Conservation (phyloP, 2,329 filamentous ascomycete species). For the Tolypocladium cylindrosporum region DNA sequence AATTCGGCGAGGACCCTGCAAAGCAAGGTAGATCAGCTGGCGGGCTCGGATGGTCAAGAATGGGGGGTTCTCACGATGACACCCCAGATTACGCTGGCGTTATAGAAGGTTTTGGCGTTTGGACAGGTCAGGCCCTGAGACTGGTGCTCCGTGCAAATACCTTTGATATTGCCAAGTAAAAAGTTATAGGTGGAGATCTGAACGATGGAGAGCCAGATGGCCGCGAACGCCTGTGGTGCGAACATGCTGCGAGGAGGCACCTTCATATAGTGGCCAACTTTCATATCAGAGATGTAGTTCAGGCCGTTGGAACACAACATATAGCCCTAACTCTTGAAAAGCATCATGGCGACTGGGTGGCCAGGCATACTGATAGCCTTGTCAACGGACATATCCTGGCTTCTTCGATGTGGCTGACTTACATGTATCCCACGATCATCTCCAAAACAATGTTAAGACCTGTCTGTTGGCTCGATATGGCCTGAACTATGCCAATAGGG, state of each 20-base stretch:
- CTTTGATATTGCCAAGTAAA: constrained; percentile 34
- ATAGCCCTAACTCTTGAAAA: constrained; percentile 37
- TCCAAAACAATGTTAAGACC: constrained; percentile 39
- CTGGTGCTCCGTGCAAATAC: constrained; percentile 40
- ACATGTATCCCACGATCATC: constrained; percentile 38
- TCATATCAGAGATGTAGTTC: constrained; percentile 37
- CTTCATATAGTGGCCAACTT: constrained; percentile 45
- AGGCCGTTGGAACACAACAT: constrained; percentile 36
- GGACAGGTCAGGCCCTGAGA: constrained; percentile 45
- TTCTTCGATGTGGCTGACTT: not conserved
- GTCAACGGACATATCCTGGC: not conserved
- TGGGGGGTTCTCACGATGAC: constrained; percentile 26
- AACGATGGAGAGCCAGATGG: constrained; percentile 27
- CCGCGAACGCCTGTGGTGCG: constrained; percentile 29
- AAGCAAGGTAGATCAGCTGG: not conserved
- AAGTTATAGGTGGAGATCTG: constrained; percentile 28
- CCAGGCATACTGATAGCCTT: constrained; percentile 21
- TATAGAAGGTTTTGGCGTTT: constrained; percentile 48
- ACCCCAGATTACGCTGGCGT: constrained; percentile 50
- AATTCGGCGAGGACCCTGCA: constrained; percentile 22
- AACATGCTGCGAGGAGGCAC: constrained; percentile 41
- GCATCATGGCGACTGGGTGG: constrained; percentile 37
- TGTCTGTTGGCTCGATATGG: constrained; percentile 37
- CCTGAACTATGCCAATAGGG: constrained; percentile 34
- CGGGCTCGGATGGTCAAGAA: too few relatives aligned